Percentiles rank a stretch among this genome's conserved stretches.
These are phyloP conservation scores for Wickerhamiella lipophila DNA, from an alignment of 805 yeast species.

Conservation along the genomic window DNA sequence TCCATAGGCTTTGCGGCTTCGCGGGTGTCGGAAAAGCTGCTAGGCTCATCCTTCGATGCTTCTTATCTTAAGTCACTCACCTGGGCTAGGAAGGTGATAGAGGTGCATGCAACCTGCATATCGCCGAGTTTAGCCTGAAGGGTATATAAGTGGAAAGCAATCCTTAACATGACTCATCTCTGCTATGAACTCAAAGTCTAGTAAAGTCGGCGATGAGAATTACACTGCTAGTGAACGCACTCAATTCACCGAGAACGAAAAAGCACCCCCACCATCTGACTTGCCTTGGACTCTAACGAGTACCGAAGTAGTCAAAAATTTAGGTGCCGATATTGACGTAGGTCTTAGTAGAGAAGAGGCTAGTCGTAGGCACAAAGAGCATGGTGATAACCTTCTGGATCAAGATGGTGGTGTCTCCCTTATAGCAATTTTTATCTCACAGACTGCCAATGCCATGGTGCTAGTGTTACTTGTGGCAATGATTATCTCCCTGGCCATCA, in stretches of 20 bases:
- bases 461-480: constrained; percentile 55
- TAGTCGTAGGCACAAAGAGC: constrained; percentile 21
- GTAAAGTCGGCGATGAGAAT: constrained; percentile 1
- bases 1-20: too few relatives aligned
- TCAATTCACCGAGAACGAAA: constrained; percentile 3
- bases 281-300: constrained; percentile 25
- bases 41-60: too few relatives aligned
- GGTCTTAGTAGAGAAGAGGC: constrained; percentile 38
- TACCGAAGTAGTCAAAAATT: constrained; percentile 30
- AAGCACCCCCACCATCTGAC: constrained; percentile 1
- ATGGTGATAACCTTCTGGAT: constrained; percentile 53
- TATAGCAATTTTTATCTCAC: constrained; percentile 46
- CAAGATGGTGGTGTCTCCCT: constrained; percentile 45
- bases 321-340: constrained; percentile 33
- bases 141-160: not conserved
- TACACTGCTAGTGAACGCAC: constrained; percentile 5
- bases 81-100: not conserved
- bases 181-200: not conserved
- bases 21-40: too few relatives aligned
- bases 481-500: constrained; percentile 58
- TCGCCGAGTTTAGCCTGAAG: not conserved
- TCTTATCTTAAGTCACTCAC: too few relatives aligned
- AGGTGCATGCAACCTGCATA: constrained; percentile 5
- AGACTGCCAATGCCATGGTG: constrained; percentile 67
- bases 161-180: not conserved